Conservation (phyloP, 495 filamentous ascomycete genomes). For the Penicillium silybi region DNA sequence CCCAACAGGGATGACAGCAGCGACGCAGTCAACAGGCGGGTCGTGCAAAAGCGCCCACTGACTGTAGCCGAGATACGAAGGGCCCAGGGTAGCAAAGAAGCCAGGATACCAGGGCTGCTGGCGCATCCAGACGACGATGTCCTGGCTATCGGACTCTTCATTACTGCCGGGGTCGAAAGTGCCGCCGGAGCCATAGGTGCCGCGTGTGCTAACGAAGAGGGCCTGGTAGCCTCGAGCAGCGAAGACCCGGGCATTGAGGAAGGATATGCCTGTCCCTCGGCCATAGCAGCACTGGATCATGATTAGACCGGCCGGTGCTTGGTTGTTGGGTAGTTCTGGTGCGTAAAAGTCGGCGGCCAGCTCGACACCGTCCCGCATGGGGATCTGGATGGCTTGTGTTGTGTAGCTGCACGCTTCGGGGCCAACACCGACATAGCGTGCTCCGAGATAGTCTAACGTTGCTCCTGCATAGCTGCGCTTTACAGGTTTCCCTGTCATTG, state of each 20-base stretch:
- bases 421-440: constrained; percentile 5
- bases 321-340: constrained; percentile 9
- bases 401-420: constrained; percentile 24
- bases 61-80: constrained; percentile 28
- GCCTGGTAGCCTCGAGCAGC: constrained; percentile 30
- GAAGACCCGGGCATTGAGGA: constrained; percentile 19
- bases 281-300: constrained; percentile 26
- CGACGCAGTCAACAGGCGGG: constrained; percentile 24
- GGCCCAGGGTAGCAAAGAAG: constrained; percentile 27
- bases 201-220: constrained; percentile 28
- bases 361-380: constrained; percentile 23
- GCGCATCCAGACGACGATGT: constrained; percentile 32
- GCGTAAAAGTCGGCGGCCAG: constrained; percentile 28
- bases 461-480: constrained; percentile 9
- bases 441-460: constrained; percentile 11
- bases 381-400: constrained; percentile 17
- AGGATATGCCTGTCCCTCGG: constrained; percentile 12
- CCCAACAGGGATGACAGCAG: constrained; percentile 20
- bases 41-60: constrained; percentile 30
- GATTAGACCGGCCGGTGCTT: constrained; percentile 16
- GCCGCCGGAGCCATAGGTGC: constrained; percentile 24
- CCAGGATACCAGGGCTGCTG: constrained; percentile 33
- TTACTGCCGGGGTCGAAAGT: constrained; percentile 12
- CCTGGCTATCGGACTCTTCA: constrained; percentile 26
- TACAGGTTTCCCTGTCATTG: constrained; percentile 8